Percentiles rank a stretch among this genome's conserved stretches.
phyloP scores from a whole-genome alignment of 140 eudicot genomes.

The Flaveria floridana region DNA sequence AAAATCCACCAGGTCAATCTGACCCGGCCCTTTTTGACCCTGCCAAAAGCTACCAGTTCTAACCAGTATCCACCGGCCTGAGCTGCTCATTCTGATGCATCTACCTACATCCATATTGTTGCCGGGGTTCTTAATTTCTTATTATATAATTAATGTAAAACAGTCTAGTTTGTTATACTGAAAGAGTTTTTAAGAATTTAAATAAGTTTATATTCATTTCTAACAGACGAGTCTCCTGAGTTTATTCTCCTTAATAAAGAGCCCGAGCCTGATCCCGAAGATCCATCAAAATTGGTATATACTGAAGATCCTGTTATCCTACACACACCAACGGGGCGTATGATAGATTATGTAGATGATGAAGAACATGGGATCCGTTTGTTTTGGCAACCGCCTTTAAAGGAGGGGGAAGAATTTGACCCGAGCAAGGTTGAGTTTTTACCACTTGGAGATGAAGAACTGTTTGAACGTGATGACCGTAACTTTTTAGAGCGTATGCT shows the following conservation, averaged over 20 bases:
- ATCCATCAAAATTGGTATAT: constrained; percentile 64
- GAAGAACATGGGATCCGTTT: constrained; percentile 78
- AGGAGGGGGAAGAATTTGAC: constrained; percentile 65
- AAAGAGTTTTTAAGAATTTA: not conserved
- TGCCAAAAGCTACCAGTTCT: not conserved
- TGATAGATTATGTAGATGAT: constrained; percentile 75
- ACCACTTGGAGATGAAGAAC: constrained; percentile 80
- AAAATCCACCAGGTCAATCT: not conserved
- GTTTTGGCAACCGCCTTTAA: constrained; percentile 71
- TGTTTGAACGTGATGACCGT: constrained; percentile 35
- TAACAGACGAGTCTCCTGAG: constrained; percentile 67
- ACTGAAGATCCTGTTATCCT: constrained; percentile 79
- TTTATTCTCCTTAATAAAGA: constrained; percentile 73
- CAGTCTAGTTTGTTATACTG: not conserved
- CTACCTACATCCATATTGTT: not conserved
- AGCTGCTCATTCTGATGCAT: not conserved
- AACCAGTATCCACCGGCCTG: not conserved
- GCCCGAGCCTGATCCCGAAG: constrained; percentile 88
- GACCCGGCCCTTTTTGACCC: not conserved
- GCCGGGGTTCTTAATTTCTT: not conserved
- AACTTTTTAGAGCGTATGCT: constrained; percentile 34
- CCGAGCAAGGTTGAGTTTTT: constrained; percentile 55
- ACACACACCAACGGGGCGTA: constrained; percentile 79
- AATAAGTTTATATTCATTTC: constrained; percentile 17
- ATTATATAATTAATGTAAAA: not conserved